phyloP scores from a whole-genome alignment of 257 asterid species.

The Solanum bukasovii region DNA sequence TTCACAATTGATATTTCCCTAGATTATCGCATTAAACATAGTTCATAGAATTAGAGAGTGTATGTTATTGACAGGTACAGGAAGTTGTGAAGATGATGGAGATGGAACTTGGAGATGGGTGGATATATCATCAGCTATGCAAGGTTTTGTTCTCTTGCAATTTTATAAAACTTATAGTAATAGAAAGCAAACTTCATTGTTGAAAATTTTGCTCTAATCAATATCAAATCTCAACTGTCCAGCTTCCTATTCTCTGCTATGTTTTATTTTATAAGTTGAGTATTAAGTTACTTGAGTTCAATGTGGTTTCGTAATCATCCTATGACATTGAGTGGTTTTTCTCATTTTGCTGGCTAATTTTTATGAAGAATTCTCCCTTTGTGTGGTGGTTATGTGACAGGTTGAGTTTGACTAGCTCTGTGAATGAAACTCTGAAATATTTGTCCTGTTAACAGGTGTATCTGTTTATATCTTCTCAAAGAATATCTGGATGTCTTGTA shows the following conservation, averaged over 20 bases:
- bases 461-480: slow-evolving; percentile 46
- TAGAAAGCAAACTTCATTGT: neutral
- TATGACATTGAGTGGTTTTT: neutral
- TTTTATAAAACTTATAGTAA: neutral
- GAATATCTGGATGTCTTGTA: slow-evolving; percentile 57
- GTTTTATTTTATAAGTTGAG: neutral
- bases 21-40: neutral
- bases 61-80: slow-evolving; percentile 32
- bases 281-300: neutral
- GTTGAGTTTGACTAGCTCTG: neutral
- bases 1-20: neutral
- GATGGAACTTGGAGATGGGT: slow-evolving; percentile 77
- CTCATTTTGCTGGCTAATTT: neutral
- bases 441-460: slow-evolving; percentile 40
- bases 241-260: neutral
- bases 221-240: neutral
- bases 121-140: slow-evolving; percentile 50
- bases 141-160: slow-evolving; percentile 36
- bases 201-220: neutral
- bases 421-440: neutral
- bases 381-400: neutral
- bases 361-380: neutral
- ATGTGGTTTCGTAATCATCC: neutral
- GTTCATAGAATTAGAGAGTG: neutral
- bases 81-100: slow-evolving; percentile 70